Evolutionary conservation across 2,329 filamentous ascomycete genomes (phyloP), one percentile per base, ranked within the genome.

Genomic region (Parastagonospora nodorum): DNA sequence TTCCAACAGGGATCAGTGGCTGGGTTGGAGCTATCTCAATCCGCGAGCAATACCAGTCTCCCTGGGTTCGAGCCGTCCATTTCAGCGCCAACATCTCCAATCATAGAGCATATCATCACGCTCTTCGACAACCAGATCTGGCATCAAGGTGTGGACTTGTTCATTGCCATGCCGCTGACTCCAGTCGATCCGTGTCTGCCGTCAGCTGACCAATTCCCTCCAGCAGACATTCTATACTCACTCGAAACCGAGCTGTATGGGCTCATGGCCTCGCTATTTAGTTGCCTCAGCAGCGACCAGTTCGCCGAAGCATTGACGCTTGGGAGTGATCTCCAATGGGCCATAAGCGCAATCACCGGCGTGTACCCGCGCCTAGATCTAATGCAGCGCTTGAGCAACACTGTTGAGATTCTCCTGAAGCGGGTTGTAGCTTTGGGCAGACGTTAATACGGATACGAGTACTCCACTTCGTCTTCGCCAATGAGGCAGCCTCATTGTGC

Each of bases 371-470:
- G 32, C n/a, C 19, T 44, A 24, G 29, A n/a, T 4, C 12, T 45
- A 9, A 37, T 52, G 28, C 14, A 32, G 6, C 45, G 38, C 30
- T 48, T 50, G 14, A 35, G 38, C 4, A 31, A 33, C 32, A 33
- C 32, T 38, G 41, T 53, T 2, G 53, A 50, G 32, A 32, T 50
- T 28, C 46, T 39, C 14, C 49, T 32, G 29, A 36, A 29, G 42
- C 39, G 8, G 8, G 14, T 16, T 36, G 42, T 38, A 46, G 31
- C 27, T 37, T 38, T 29, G 42, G 43, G 42, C 31, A 30, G 37
- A 27, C 36, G 36, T 19, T 44, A 29, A 16, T 27, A n/a, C 14
- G 15, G 31, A 8, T 8, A 28, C 37, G 10, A 39, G 14, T 32
- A 7, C 9, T 32, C 35, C 35, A 16, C 35, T 7, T 5, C 19